Percentiles rank a stretch among this genome's conserved stretches.
phyloP scores from a whole-genome alignment of 2,329 filamentous ascomycete species.

The Uncinocarpus reesii region DNA sequence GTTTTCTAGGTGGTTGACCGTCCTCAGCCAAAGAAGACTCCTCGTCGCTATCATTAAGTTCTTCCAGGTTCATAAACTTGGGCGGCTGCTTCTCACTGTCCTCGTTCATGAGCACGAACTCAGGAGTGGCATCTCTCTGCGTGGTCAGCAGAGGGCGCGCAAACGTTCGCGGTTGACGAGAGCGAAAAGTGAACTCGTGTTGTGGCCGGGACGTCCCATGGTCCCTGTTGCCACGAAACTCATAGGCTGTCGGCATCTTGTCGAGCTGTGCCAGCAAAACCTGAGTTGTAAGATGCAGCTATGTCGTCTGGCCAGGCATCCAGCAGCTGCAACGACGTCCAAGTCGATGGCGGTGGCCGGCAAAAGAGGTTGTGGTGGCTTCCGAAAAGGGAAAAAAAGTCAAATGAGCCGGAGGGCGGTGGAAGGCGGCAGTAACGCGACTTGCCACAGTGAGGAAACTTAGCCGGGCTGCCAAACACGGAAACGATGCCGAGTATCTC shows the following conservation, averaged over 20 bases:
- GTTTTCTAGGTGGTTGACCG: constrained; percentile 30
- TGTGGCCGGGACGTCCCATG: constrained; percentile 22
- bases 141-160: constrained; percentile 31
- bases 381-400: constrained; percentile 2
- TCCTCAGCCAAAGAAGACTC: constrained; percentile 34
- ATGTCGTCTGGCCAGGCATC: not conserved
- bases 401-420: not conserved
- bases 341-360: not conserved
- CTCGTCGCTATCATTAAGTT: constrained; percentile 39
- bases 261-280: not conserved
- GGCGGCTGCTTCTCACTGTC: constrained; percentile 22
- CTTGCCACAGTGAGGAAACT: not conserved
- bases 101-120: constrained; percentile 23
- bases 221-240: constrained; percentile 27
- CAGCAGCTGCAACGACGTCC: not conserved
- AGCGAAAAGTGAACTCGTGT: constrained; percentile 36
- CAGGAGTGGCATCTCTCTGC: constrained; percentile 30
- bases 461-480: not conserved
- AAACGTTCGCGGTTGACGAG: constrained; percentile 27
- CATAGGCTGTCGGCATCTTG: constrained; percentile 23
- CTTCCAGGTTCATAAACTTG: constrained; percentile 31
- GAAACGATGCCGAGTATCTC: not conserved
- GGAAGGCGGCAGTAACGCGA: not conserved
- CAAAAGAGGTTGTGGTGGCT: not conserved
- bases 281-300: not conserved